Conservation (phyloP, 176 grass and related monocot genomes). For the Tillandsia leiboldiana region DNA sequence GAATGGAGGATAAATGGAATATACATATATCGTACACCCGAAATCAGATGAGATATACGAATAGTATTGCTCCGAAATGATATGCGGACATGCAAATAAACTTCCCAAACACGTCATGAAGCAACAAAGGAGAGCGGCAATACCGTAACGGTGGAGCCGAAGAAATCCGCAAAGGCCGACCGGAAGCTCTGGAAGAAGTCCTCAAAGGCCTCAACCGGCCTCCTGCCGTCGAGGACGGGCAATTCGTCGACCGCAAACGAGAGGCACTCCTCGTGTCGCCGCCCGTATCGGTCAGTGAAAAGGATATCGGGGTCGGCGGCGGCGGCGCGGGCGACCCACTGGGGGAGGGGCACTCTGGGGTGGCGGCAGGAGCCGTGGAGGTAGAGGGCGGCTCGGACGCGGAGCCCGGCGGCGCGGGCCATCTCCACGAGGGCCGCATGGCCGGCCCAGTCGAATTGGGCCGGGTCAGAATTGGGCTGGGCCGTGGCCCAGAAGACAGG, state of each 20-base stretch:
- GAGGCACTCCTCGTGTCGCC: conserved; percentile 40
- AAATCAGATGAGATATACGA: no score
- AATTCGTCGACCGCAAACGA: conserved; percentile 78
- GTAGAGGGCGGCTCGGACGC: conserved; percentile 52
- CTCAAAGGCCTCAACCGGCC: conserved; percentile 59
- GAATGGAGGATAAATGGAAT: no score
- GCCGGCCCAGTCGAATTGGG: conserved; percentile 40
- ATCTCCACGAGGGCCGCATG: conserved; percentile 57
- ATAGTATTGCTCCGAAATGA: no score
- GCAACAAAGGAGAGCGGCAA: neutral
- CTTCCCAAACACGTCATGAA: neutral
- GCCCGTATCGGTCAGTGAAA: conserved; percentile 47
- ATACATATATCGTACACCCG: no score
- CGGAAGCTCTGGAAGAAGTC: conserved; percentile 64
- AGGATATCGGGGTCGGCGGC: conserved; percentile 48
- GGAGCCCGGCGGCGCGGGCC: conserved; percentile 53
- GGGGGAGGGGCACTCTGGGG: conserved; percentile 28
- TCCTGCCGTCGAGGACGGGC: conserved; percentile 46
- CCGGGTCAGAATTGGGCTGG: conserved; percentile 35
- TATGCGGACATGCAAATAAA: no score
- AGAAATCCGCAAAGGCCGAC: conserved; percentile 40
- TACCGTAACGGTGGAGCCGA: conserved; percentile 62
- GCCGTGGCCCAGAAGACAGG: conserved; percentile 69
- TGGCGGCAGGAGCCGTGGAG: conserved; percentile 31
- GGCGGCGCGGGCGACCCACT: conserved; percentile 34